A percentile compares a stretch with the other conserved stretches of the same genome.
These are phyloP conservation scores for Pseudopithomyces chartarum DNA, from an alignment of 2,329 filamentous ascomycete genomes.

Conservation along the genomic window DNA sequence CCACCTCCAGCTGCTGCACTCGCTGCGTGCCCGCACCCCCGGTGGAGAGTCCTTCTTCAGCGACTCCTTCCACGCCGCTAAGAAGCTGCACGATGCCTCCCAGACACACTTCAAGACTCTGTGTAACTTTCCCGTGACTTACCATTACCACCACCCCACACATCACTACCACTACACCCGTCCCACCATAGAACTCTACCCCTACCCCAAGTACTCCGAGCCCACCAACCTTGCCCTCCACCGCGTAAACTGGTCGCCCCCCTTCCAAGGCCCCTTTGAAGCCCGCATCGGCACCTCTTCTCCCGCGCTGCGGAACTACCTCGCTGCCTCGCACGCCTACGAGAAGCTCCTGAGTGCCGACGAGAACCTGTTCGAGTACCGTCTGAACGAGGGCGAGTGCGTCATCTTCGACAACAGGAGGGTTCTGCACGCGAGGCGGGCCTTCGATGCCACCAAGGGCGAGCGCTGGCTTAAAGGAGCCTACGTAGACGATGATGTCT, in stretches of 20 bases:
- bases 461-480: constrained; percentile 83
- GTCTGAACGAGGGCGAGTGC: constrained; percentile 80
- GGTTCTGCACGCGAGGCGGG: constrained; percentile 79
- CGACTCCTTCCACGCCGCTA: constrained; percentile 70
- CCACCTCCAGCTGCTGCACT: constrained; percentile 86
- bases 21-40: constrained; percentile 75
- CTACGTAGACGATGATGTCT: constrained; percentile 75
- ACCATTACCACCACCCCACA: constrained; percentile 68
- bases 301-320: constrained; percentile 33
- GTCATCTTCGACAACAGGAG: constrained; percentile 91
- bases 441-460: constrained; percentile 71
- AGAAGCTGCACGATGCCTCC: constrained; percentile 38
- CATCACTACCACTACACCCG: constrained; percentile 66
- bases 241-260: constrained; percentile 73
- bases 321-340: constrained; percentile 59
- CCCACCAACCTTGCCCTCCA: constrained; percentile 41
- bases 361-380: constrained; percentile 68
- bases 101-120: constrained; percentile 49
- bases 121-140: constrained; percentile 55
- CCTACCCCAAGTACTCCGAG: constrained; percentile 31
- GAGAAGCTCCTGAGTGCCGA: constrained; percentile 62
- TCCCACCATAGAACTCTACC: constrained; percentile 58
- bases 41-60: constrained; percentile 89
- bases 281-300: constrained; percentile 38
- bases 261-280: constrained; percentile 70